Evolutionary conservation across 768 basidiomycete species (phyloP), one percentile per base, ranked within the genome.

Genomic region (Lentinus brumalis): DNA sequence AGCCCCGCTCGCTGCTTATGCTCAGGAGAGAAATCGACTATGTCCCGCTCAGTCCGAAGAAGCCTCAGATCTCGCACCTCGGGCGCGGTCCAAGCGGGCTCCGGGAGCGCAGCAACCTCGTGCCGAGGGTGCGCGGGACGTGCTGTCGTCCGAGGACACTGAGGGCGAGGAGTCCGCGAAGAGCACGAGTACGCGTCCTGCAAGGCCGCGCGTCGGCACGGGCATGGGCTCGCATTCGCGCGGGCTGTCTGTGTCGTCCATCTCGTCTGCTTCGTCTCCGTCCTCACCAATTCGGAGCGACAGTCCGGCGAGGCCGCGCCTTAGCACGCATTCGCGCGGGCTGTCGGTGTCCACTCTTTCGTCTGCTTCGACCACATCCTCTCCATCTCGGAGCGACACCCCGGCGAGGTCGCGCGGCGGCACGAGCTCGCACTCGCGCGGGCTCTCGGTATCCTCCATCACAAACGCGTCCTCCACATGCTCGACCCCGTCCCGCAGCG

Each of bases 11-110:
- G 16, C 79, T 91, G 66, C 77, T 85, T 73, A 83, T 91, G 85
- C 77, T 93, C 29, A 79, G 77, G 51, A 85, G 78, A 56, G 91
- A 93, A 12, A 79, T 91, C 5, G 91, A 92, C 54, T 92, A 83
- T 57, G 80, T 84, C 21, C 91, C 91, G 1, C 75, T 80, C 54
- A 93, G 89, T 60, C 92, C 91, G 0, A 80, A 85, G 73, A 91
- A 84, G 78, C 71, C 66, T 50, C 73, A 73, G 51, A 66, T 74
- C 4, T 62, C 71, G 14, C 67, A 71, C 11, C 65, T 78, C 14
- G 76, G 73, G 1, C 65, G 74, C 30, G 70, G 71, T 2, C 73
- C 73, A 7, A 60, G 65, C 44, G 58, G 66, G 31, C 57, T 60
- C 2, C 38, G 66, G 29, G 51, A 53, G 38, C 53, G 53, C 38